These are phyloP conservation scores for Glycine tomentella DNA, from an alignment of 306 rosid genomes.

Conservation along the genomic window DNA sequence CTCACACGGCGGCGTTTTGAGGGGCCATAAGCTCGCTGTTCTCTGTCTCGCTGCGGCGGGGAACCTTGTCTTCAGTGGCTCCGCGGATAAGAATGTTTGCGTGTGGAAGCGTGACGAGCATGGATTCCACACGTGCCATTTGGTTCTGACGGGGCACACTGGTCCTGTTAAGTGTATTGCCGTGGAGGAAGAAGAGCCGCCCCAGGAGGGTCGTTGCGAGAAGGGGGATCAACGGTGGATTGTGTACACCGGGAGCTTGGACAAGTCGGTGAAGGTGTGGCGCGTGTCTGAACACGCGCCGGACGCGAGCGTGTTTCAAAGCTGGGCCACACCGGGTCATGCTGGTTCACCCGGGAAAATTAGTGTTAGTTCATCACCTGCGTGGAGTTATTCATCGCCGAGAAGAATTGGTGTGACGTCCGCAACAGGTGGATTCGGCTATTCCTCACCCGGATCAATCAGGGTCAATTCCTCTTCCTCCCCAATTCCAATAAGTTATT, in stretches of 20 bases:
- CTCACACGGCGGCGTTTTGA: constrained; percentile 67
- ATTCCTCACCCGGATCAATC: background rate
- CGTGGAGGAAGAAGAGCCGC: constrained; percentile 53
- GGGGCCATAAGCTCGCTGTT: constrained; percentile 84
- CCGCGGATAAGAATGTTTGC: constrained; percentile 84
- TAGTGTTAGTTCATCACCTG: no score
- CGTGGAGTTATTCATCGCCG: background rate
- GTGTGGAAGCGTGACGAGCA: constrained; percentile 77
- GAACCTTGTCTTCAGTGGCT: constrained; percentile 76
- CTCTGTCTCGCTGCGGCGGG: constrained; percentile 75
- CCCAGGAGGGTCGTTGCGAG: background rate
- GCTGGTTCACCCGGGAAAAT: background rate
- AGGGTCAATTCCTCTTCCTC: background rate
- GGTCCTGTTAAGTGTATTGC: constrained; percentile 95
- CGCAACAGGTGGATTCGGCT: no score
- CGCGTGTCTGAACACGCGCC: constrained; percentile 74
- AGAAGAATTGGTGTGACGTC: background rate
- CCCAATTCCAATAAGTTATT: background rate
- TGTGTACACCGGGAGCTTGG: constrained; percentile 87
- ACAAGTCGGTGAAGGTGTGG: constrained; percentile 91
- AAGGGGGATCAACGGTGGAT: constrained; percentile 60
- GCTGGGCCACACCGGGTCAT: background rate
- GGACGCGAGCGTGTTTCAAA: constrained; percentile 48
- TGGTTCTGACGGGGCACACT: constrained; percentile 74
- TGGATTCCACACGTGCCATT: constrained; percentile 71